These are phyloP conservation scores for Cutaneotrichosporon mucoides DNA, from an alignment of 1,284 basidiomycete species.

Conservation along the genomic window DNA sequence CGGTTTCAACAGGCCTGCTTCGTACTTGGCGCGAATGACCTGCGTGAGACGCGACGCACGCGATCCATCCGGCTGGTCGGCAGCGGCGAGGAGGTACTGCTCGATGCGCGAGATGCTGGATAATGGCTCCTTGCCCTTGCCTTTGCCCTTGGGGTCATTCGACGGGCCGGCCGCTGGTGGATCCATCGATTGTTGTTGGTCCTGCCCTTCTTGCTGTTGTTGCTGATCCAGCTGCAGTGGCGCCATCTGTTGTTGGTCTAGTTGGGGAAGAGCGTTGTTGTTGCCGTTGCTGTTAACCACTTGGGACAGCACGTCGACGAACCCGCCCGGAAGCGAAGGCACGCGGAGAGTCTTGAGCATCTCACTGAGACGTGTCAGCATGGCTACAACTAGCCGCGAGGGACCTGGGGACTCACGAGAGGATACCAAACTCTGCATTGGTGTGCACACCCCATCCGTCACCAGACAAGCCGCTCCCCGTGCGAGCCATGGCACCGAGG, in stretches of 20 bases:
- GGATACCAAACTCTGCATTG: conserved; percentile 20
- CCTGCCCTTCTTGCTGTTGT: background rate
- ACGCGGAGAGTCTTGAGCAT: conserved; percentile 46
- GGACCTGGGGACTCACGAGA: conserved; percentile 10
- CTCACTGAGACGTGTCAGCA: conserved; percentile 27
- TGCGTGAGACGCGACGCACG: conserved; percentile 83
- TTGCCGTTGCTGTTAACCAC: conserved; percentile 12
- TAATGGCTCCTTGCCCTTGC: conserved; percentile 20
- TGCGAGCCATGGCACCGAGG: conserved; percentile 7
- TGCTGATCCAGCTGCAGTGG: background rate
- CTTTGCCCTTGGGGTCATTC: conserved; percentile 9
- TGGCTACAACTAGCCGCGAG: no score
- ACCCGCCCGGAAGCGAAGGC: conserved; percentile 42
- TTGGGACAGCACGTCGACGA: conserved; percentile 39
- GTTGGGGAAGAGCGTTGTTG: background rate
- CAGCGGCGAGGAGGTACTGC: conserved; percentile 83
- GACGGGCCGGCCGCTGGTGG: background rate
- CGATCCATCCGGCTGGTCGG: conserved; percentile 88
- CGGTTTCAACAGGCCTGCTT: conserved; percentile 88
- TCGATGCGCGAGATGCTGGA: conserved; percentile 21
- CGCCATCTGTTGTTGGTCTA: background rate
- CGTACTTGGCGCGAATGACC: conserved; percentile 95
- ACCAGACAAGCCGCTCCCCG: background rate
- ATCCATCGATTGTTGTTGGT: conserved; percentile 1
- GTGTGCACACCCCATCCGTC: conserved; percentile 13